Percentiles rank a stretch among this genome's conserved stretches.
Evolutionary conservation across 495 filamentous ascomycete genomes (phyloP).

Genomic region (Podospora appendiculata): DNA sequence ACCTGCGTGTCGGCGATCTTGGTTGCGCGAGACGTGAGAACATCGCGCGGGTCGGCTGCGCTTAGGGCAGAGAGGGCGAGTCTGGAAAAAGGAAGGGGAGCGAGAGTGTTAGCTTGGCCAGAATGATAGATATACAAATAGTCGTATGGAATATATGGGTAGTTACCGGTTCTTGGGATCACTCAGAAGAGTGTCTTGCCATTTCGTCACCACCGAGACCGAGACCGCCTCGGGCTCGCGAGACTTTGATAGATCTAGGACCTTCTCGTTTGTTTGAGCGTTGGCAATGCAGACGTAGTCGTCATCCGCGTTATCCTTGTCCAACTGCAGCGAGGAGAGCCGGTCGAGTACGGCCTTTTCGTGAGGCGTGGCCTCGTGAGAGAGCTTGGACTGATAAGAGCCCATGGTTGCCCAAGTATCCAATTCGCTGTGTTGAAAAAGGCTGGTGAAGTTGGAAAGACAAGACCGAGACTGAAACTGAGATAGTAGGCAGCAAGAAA

Average conservation of each 20-base stretch:
- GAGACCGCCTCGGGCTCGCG: conserved; percentile 35
- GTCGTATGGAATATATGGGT: no score
- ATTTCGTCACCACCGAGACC: conserved; percentile 38
- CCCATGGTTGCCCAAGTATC: conserved; percentile 31
- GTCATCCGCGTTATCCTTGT: conserved; percentile 25
- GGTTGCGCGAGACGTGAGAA: conserved; percentile 48
- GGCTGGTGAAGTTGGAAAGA: no score
- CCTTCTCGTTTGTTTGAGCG: conserved; percentile 6
- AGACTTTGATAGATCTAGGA: conserved; percentile 1
- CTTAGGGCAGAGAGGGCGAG: conserved; percentile 64
- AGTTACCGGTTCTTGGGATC: conserved; percentile 56
- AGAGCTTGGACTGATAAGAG: conserved; percentile 34
- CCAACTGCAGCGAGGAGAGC: conserved; percentile 29
- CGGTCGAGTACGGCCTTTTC: conserved; percentile 38
- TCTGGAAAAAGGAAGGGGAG: conserved; percentile 10
- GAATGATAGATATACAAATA: no score
- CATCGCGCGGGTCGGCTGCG: conserved; percentile 43
- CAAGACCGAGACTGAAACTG: no score
- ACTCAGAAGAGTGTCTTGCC: conserved; percentile 52
- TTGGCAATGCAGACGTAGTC: conserved; percentile 40
- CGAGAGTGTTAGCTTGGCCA: no score
- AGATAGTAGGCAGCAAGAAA: no score
- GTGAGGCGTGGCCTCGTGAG: conserved; percentile 14
- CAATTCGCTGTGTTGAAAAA: background rate
- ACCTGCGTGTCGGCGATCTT: conserved; percentile 60